Base-by-base conservation (phyloP, 495 filamentous ascomycete genomes). In the Trichocladium antarcticum region DNA sequence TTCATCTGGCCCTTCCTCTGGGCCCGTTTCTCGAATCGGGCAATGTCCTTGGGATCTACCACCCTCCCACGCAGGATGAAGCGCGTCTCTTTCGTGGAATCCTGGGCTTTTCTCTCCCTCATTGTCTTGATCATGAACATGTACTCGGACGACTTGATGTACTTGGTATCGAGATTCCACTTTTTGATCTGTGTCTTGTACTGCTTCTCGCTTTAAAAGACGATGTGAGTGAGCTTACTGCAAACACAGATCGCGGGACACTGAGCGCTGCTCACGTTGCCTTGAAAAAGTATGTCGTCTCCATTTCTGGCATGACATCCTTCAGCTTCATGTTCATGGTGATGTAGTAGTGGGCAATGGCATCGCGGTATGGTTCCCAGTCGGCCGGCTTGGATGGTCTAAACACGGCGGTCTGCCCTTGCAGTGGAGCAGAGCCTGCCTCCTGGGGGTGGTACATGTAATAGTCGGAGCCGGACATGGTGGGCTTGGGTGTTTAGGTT, bases 141-240 rank as follows among this genome's bases (percentile, higher is more conserved):
- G 56, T 67, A 67, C 48, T 67, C 64, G 19, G 56, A 63, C 3
- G 56, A 56, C 46, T 67, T 67, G 50, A 58, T 65, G 47, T 67
- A 67, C 50, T 67, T 67, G 43, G 62, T 67, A 54, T 67, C 64
- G 19, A 67, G 60, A 27, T 57, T 65, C 64, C 64, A 67, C 54
- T 65, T 65, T 42, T 67, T 67, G 45, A 67, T 50, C 49, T 67
- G 62, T 0, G 62, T 65, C 47, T 67, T 67, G 58, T 65, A 67
- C 17, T 67, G 64, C 53, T 65, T 63, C 48, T 65, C 60, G 19
- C 64, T 61, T n/a, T n/a, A n/a, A n/a, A n/a, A n/a, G n/a, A n/a
- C n/a, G n/a, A n/a, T n/a, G n/a, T n/a, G n/a, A n/a, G n/a, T n/a
- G n/a, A n/a, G n/a, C n/a, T n/a, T n/a, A n/a, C n/a, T n/a, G n/a